These are phyloP conservation scores for Heimioporus sp. DNA, from an alignment of 768 basidiomycete species.

Conservation along the genomic window DNA sequence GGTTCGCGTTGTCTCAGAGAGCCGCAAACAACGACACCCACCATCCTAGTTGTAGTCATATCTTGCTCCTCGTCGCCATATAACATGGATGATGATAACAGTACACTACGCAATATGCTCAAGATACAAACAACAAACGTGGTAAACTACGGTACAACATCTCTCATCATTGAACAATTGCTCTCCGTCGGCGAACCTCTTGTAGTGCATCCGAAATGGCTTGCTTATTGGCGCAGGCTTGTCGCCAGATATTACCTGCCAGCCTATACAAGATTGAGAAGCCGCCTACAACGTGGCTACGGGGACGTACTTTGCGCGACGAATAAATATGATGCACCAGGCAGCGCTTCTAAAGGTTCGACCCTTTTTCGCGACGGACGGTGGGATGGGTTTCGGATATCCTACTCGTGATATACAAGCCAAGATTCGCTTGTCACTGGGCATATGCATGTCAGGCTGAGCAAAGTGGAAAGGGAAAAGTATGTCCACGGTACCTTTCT, in stretches of 20 bases:
- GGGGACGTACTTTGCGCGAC: constrained; percentile 56
- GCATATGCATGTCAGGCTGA: constrained; percentile 2
- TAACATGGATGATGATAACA: too few relatives aligned
- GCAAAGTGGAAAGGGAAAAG: not conserved
- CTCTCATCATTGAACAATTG: constrained; percentile 15
- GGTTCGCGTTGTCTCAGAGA: constrained; percentile 55
- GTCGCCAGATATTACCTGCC: constrained; percentile 62
- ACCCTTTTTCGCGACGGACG: constrained; percentile 37
- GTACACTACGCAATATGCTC: constrained; percentile 13
- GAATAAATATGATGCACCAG: constrained; percentile 60
- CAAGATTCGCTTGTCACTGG: constrained; percentile 67
- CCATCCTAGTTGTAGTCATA: constrained; percentile 17
- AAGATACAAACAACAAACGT: constrained; percentile 18
- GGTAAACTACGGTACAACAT: not conserved
- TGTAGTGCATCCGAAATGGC: constrained; percentile 65
- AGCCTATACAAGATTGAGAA: constrained; percentile 39
- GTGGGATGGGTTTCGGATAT: constrained; percentile 48
- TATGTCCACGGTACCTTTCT: constrained; percentile 49
- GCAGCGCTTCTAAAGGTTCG: constrained; percentile 58
- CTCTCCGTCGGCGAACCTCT: constrained; percentile 61
- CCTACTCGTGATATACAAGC: constrained; percentile 77
- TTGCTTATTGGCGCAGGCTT: constrained; percentile 57
- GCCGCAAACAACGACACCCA: constrained; percentile 30
- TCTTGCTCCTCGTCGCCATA: not conserved
- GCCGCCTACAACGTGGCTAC: not conserved